Percentiles rank a stretch among this genome's conserved stretches.
These are phyloP conservation scores for Furcasterigmium furcatum DNA, from an alignment of 2,329 filamentous ascomycete genomes.

Conservation along the genomic window DNA sequence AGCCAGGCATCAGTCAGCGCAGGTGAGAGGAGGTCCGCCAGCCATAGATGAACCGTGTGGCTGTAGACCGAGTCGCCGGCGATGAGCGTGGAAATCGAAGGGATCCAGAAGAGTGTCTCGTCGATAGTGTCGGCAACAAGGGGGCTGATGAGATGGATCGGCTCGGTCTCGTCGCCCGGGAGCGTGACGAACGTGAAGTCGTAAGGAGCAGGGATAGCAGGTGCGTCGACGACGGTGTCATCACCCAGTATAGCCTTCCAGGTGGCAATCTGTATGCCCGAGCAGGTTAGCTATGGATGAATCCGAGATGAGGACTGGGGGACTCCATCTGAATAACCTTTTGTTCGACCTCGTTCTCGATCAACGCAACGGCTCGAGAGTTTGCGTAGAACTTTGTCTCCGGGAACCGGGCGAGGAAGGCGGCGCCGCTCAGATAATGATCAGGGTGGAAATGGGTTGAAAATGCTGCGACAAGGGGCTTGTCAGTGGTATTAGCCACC, in stretches of 20 bases:
- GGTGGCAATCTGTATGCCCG: neutral
- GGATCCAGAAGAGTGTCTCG: conserved; percentile 7
- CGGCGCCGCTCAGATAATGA: conserved; percentile 8
- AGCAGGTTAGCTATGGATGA: too few relatives aligned
- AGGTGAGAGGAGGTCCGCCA: conserved; percentile 7
- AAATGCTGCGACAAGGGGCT: conserved; percentile 7
- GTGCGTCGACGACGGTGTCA: neutral
- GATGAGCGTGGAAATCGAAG: conserved; percentile 4
- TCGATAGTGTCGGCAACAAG: conserved; percentile 8
- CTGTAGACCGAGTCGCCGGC: conserved; percentile 8
- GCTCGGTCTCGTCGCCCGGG: conserved; percentile 4
- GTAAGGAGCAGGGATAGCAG: conserved; percentile 6
- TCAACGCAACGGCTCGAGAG: neutral
- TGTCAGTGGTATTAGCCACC: conserved; percentile 8
- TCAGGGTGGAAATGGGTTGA: conserved; percentile 5
- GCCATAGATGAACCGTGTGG: conserved; percentile 8
- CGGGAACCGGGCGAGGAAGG: conserved; percentile 7
- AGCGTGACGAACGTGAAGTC: conserved; percentile 8
- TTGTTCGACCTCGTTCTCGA: conserved; percentile 3
- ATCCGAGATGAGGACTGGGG: too few relatives aligned
- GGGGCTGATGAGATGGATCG: conserved; percentile 3
- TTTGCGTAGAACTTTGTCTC: conserved; percentile 7
- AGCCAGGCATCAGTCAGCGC: conserved; percentile 7
- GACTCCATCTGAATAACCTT: too few relatives aligned
- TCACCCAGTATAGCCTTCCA: neutral